These are phyloP conservation scores for Claviceps digitariae DNA, from an alignment of 2,329 filamentous ascomycete species.

Conservation along the genomic window DNA sequence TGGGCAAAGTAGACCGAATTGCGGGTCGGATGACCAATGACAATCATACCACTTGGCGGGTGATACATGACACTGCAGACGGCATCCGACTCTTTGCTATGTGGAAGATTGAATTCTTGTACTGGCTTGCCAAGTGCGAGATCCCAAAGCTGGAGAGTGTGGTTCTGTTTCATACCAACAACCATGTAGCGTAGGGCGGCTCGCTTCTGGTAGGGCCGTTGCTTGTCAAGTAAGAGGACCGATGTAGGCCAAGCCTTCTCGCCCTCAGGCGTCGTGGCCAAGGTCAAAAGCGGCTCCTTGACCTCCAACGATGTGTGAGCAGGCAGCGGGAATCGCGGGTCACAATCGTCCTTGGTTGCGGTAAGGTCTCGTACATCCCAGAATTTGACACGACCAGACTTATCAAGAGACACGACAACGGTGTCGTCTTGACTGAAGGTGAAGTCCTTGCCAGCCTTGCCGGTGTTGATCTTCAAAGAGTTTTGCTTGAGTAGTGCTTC, in stretches of 20 bases:
- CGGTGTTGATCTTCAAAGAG: conserved; percentile 85
- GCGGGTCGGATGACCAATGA: conserved; percentile 87
- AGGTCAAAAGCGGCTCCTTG: conserved; percentile 71
- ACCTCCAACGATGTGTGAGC: conserved; percentile 56
- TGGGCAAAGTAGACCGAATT: conserved; percentile 98
- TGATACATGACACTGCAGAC: conserved; percentile 97
- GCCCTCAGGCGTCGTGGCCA: conserved; percentile 71
- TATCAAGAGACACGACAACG: conserved; percentile 88
- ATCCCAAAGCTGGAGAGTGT: conserved; percentile 97
- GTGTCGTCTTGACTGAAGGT: conserved; percentile 94
- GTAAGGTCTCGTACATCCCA: conserved; percentile 86
- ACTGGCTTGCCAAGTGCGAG: conserved; percentile 88
- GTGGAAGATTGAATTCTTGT: conserved; percentile 91
- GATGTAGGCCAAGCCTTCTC: conserved; percentile 98
- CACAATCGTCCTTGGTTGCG: conserved; percentile 35
- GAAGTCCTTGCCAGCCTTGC: conserved; percentile 97
- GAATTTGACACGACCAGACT: conserved; percentile 91
- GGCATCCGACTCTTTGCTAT: conserved; percentile 92
- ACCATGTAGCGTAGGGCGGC: conserved; percentile 89
- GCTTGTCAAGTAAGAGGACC: conserved; percentile 90
- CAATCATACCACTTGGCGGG: conserved; percentile 79
- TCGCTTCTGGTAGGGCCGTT: conserved; percentile 80
- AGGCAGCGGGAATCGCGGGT: conserved; percentile 37
- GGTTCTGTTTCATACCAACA: conserved; percentile 97
- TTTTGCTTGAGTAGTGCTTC: conserved; percentile 79